Evolutionary conservation across 1,139 yeast species (phyloP), one percentile per base, ranked within the genome.

Genomic region (Blastobotrys apis): DNA sequence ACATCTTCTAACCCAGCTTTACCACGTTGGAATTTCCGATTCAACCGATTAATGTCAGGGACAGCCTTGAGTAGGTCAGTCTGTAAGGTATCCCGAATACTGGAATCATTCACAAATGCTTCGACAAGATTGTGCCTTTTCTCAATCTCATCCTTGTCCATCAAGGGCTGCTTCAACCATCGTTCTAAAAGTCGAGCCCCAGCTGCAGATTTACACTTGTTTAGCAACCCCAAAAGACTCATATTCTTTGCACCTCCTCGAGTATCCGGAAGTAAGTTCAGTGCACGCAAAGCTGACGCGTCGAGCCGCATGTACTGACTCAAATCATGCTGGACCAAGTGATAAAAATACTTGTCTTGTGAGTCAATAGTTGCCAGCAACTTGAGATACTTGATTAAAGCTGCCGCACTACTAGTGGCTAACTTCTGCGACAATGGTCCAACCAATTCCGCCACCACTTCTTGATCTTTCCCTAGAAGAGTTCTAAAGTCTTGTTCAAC

Each of bases 101-200:
- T 68, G 1, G 62, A 47, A 58, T 87, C 87, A 31, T 82, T 77
- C n/a, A 85, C 71, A 55, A 92, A 68, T 47, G 75, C 74, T 33
- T 78, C 83, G 8, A 92, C 95, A 45, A 92, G 69, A 5, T 71
- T 63, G 52, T 86, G 97, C 44, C 98, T 75, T 31, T 79, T 73
- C 34, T 68, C 64, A 35, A 92, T 90, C 42, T 72, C 77, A 0
- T 59, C 59, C 17, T 75, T 60, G 53, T 77, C 78, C 46, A 95
- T 81, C 41, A 92, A 72, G 0, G 98, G 98, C 64, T 92, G 98
- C 58, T 92, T 92, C 51, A 94, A 73, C 98, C 98, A 92, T 59
- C 87, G 96, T 10, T 92, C 81, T 30, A 92, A 73, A 44, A 90
- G 67, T 53, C 97, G 75, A 1, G 92, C 73, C 3, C 98, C 98